Conservation (phyloP, 2,329 filamentous ascomycete genomes). For the Macrophomina phaseolina region DNA sequence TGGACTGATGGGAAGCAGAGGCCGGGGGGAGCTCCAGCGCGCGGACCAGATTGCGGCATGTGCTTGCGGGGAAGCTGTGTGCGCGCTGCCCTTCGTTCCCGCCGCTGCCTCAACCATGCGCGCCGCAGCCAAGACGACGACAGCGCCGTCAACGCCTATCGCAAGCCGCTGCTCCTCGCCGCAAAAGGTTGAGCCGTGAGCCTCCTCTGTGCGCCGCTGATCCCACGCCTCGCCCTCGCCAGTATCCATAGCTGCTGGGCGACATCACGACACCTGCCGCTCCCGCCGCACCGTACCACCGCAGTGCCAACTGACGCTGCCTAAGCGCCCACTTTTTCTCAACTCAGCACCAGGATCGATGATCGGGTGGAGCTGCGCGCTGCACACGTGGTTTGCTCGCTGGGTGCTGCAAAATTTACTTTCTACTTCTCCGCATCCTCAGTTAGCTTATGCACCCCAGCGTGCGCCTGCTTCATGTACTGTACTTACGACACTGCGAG, state of each 20-base stretch:
- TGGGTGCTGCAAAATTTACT: neutral
- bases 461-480: constrained; percentile 1
- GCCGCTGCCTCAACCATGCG: constrained; percentile 6
- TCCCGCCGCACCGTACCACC: constrained; percentile 10
- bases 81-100: constrained; percentile 12
- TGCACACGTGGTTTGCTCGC: neutral
- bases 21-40: constrained; percentile 16
- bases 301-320: constrained; percentile 1
- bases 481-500: neutral
- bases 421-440: constrained; percentile 19
- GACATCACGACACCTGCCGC: neutral
- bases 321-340: constrained; percentile 14
- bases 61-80: constrained; percentile 24
- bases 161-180: neutral
- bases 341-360: constrained; percentile 3
- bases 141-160: constrained; percentile 16
- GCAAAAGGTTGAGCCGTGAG: neutral
- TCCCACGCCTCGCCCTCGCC: neutral
- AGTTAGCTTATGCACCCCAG: constrained; percentile 10
- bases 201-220: neutral
- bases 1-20: constrained; percentile 20
- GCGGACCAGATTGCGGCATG: constrained; percentile 1
- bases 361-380: constrained; percentile 13
- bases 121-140: constrained; percentile 3
- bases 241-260: neutral